Percentiles rank a stretch among this genome's conserved stretches.
Evolutionary conservation across 2,329 filamentous ascomycete species (phyloP).

Genomic region (Bipolaris zeicola): DNA sequence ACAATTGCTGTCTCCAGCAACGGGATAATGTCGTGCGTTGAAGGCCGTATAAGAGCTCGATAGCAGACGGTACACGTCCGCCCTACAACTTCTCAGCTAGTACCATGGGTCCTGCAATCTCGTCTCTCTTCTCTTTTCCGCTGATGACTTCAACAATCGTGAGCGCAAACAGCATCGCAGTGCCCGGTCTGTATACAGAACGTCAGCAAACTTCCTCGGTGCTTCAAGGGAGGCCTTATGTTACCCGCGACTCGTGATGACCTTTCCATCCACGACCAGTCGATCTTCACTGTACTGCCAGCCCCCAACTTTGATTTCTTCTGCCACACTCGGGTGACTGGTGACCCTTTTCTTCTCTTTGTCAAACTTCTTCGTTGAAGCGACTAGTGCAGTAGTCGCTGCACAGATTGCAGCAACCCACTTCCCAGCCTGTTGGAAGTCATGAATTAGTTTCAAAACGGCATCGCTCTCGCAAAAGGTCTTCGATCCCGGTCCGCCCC

Average conservation of each 20-base stretch:
- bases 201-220: not conserved
- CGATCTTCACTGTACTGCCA: conserved; percentile 47
- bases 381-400: conserved; percentile 47
- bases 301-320: conserved; percentile 34
- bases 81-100: conserved; percentile 39
- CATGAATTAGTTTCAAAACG: conserved; percentile 38
- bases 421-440: conserved; percentile 39
- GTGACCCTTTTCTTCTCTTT: conserved; percentile 37
- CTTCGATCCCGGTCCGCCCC: conserved; percentile 46
- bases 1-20: no score
- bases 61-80: not conserved
- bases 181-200: conserved; percentile 40
- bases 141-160: conserved; percentile 45
- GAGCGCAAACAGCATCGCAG: conserved; percentile 47
- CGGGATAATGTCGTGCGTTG: not conserved
- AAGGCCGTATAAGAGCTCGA: not conserved
- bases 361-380: conserved; percentile 25
- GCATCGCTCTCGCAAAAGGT: conserved; percentile 35
- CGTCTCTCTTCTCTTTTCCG: conserved; percentile 55
- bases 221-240: not conserved
- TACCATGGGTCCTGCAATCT: conserved; percentile 57
- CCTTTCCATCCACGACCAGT: conserved; percentile 43
- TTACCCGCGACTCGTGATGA: conserved; percentile 46
- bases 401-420: conserved; percentile 48
- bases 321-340: conserved; percentile 48